Evolutionary conservation across 75 land plant genomes (phyloP), one percentile per base, ranked within the genome.

Genomic region (Selaginella moellendorffii): DNA sequence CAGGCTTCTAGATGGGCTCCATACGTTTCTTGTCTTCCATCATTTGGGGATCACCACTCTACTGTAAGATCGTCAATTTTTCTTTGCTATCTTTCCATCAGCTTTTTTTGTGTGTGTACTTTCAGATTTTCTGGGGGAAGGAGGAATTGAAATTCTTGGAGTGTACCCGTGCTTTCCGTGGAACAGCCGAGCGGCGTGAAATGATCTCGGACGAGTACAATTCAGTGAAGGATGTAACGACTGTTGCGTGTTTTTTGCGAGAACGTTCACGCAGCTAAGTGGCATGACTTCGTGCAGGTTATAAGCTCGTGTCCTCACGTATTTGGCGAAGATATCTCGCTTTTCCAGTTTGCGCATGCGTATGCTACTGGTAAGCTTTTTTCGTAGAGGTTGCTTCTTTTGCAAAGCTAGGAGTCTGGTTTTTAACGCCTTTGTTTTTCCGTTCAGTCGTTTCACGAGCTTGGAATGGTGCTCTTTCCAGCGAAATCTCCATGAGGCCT

Each of bases 1-100:
- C 81, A 90, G 96, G 70, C 70, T 62, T 90, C 97, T 60, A 73
- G 76, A 66, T 90, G 92, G 92, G 80, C 82, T 12, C 85, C 88
- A 14, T 87, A 90, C 69, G 76, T 90, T 26, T 71, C 52, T 27
- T 54, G 79, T 31, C 80, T 90, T 24, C 93, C 93, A 69, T 70
- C 51, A 52, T 18, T 27, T 58, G 77, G 70, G 22, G 77, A 71
- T 58, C 76, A 84, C 68, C 88, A 90, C 71, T 82, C 74, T 68
- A 82, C 97, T 30, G 88, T 90, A 72, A 36, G 46, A 36, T 36
- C 46, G 46, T 36, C 46, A 36, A 14, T 36, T 14, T 36, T 14
- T 36, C 46, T 36, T 14, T 36, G n/a, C 46, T 36, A 5, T 36
- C 46, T 36, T 14, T 36, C 46, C 14, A 5, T 36, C 46, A 5